These are phyloP conservation scores for Hyphopichia burtonii DNA, from an alignment of 1,139 yeast species.

Conservation along the genomic window DNA sequence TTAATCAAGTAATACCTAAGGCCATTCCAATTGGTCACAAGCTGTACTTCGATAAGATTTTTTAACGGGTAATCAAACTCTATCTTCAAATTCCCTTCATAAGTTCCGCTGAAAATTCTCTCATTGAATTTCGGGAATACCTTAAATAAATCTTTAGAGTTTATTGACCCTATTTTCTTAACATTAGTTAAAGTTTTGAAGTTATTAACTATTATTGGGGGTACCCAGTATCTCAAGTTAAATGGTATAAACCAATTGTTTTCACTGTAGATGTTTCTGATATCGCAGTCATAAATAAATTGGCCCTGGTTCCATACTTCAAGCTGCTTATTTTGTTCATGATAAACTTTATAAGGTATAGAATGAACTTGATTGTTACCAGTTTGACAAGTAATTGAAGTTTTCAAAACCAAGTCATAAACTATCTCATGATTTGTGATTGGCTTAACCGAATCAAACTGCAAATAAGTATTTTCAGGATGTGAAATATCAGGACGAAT, in stretches of 20 bases:
- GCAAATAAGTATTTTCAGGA: not conserved
- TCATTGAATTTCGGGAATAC: not conserved
- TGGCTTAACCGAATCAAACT: too few species aligned
- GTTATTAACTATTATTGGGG: slow-evolving; percentile 31
- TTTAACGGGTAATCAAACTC: too few species aligned
- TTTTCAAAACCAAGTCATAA: not conserved
- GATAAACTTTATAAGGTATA: not conserved
- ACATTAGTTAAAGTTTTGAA: slow-evolving; percentile 13
- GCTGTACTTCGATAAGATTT: slow-evolving; percentile 9
- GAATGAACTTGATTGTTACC: not conserved
- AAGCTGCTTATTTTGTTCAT: not conserved
- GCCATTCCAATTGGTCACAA: slow-evolving; percentile 49
- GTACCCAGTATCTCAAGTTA: slow-evolving; percentile 35
- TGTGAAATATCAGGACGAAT: slow-evolving; percentile 2
- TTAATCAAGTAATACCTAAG: slow-evolving; percentile 55
- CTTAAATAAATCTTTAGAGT: slow-evolving; percentile 4
- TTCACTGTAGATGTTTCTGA: slow-evolving; percentile 22
- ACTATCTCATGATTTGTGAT: not conserved
- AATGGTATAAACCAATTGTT: slow-evolving; percentile 37
- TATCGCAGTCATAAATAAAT: slow-evolving; percentile 27
- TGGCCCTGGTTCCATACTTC: not conserved
- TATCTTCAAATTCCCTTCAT: too few species aligned
- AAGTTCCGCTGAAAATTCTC: too few species aligned
- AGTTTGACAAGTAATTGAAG: not conserved
- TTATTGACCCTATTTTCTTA: slow-evolving; percentile 6